Conservation (phyloP, 106 monocot genomes). For the Dioscorea zingiberensis region DNA sequence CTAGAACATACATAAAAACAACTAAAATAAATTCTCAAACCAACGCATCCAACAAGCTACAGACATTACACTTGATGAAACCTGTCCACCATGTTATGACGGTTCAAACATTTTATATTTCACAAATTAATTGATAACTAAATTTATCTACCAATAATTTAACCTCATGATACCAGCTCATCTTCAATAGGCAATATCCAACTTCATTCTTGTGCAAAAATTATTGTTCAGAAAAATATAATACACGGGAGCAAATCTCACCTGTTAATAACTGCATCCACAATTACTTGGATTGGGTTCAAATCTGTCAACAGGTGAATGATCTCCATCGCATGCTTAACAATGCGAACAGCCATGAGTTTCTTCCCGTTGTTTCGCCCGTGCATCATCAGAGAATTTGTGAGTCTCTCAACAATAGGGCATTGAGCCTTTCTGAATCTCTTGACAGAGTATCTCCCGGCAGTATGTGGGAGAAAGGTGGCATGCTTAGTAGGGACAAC, state of each 20-base stretch:
- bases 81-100: too few relatives aligned
- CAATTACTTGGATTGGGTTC: conserved; percentile 61
- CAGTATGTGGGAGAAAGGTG: conserved; percentile 57
- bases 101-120: too few relatives aligned
- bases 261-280: conserved; percentile 61
- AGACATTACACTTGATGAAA: too few relatives aligned
- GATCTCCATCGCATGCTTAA: conserved; percentile 65
- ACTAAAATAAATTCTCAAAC: too few relatives aligned
- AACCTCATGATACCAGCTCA: too few relatives aligned
- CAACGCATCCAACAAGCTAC: too few relatives aligned
- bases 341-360: conserved; percentile 41
- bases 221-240: too few relatives aligned
- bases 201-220: too few relatives aligned
- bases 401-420: conserved; percentile 57
- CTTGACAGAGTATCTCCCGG: conserved; percentile 52
- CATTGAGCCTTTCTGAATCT: conserved; percentile 67
- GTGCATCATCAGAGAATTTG: conserved; percentile 74
- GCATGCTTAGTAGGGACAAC: conserved; percentile 40
- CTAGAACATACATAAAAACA: too few relatives aligned
- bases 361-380: conserved; percentile 71
- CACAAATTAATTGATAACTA: too few relatives aligned
- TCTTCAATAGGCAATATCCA: too few relatives aligned
- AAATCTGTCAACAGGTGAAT: conserved; percentile 51
- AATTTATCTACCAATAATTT: too few relatives aligned
- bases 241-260: background rate